A percentile compares a stretch with the other conserved stretches of the same genome.
Conservation (phyloP, 257 asterid species). For the Solanum neorickii region DNA sequence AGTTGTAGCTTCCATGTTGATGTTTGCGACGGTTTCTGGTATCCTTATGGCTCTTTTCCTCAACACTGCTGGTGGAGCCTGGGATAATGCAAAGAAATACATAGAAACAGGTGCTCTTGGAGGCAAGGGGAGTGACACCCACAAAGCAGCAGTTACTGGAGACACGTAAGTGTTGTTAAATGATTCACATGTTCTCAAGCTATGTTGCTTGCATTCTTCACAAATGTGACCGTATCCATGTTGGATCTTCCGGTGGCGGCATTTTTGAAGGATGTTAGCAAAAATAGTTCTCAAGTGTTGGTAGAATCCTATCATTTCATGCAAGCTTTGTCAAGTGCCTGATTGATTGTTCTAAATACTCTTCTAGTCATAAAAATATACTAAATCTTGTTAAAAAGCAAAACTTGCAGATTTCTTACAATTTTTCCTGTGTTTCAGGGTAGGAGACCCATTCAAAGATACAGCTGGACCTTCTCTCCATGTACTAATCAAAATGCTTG, state of each 20-base stretch:
- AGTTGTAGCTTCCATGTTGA: constrained; percentile 92
- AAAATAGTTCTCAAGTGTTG: background rate
- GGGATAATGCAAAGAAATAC: constrained; percentile 99
- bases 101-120: constrained; percentile 97
- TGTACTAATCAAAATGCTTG: constrained; percentile 94
- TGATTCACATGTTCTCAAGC: background rate
- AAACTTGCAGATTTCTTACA: background rate
- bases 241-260: background rate
- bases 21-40: constrained; percentile 98
- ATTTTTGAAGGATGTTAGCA: background rate
- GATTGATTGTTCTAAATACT: background rate
- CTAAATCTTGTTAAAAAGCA: background rate
- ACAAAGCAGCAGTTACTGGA: constrained; percentile 95
- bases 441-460: constrained; percentile 98
- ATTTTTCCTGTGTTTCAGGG: constrained; percentile 30
- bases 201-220: background rate
- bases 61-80: constrained; percentile 97
- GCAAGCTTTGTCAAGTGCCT: background rate
- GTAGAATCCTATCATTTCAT: background rate
- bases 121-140: constrained; percentile 97
- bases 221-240: background rate
- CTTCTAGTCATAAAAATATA: background rate
- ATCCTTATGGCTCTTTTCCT: constrained; percentile 99
- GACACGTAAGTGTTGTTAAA: constrained; percentile 69
- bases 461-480: constrained; percentile 98